These are phyloP conservation scores for Lathyrus oleraceus DNA, from an alignment of 306 rosid species.

Conservation along the genomic window DNA sequence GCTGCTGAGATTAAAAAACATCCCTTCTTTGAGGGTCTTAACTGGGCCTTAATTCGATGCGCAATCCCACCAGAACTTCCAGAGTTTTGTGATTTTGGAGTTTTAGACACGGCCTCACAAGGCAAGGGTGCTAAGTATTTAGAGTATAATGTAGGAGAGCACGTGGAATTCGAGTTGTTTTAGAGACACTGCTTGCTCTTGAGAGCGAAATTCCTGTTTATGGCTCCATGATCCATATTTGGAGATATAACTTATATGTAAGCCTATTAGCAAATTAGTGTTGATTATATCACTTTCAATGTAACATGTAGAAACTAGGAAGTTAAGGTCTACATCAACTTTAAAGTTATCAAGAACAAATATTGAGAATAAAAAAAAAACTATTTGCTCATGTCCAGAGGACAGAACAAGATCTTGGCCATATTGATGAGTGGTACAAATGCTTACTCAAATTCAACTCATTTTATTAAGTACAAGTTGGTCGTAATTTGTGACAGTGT, in stretches of 20 bases:
- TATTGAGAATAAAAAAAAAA: neutral
- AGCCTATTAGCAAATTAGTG: slow-evolving; percentile 28
- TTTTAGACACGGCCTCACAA: slow-evolving; percentile 47
- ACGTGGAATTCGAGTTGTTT: slow-evolving; percentile 81
- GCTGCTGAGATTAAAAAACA: slow-evolving; percentile 83
- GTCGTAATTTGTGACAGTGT: too few relatives aligned
- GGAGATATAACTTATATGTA: slow-evolving; percentile 26
- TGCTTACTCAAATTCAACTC: neutral
- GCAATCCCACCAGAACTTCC: slow-evolving; percentile 69
- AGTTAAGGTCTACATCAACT: slow-evolving; percentile 1
- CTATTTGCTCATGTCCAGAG: neutral
- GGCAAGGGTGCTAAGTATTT: slow-evolving; percentile 51
- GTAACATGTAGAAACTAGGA: neutral
- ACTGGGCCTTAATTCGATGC: slow-evolving; percentile 80
- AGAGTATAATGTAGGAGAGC: slow-evolving; percentile 70
- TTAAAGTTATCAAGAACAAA: neutral
- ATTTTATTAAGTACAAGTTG: neutral
- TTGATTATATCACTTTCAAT: slow-evolving; percentile 27
- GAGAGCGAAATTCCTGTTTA: slow-evolving; percentile 22
- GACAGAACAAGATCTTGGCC: slow-evolving; percentile 9
- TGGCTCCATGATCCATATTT: slow-evolving; percentile 9
- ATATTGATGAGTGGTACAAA: neutral
- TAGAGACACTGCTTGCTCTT: slow-evolving; percentile 38
- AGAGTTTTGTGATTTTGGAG: slow-evolving; percentile 49
- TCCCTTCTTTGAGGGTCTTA: slow-evolving; percentile 75